Conservation (phyloP, 805 yeast genomes). For the Saccharomycopsis capsularis region DNA sequence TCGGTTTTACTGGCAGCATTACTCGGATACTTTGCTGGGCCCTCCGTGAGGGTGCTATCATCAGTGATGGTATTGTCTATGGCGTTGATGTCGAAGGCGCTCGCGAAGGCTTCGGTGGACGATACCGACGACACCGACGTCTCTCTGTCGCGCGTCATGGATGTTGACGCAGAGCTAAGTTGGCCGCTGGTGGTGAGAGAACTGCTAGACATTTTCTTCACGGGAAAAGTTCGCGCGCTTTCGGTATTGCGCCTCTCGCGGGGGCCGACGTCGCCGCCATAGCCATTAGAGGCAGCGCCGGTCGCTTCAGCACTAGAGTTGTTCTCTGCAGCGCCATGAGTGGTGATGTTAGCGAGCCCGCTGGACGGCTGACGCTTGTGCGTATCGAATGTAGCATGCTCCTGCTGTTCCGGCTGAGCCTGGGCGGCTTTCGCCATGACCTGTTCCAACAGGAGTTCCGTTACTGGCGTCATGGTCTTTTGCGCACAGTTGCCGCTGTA, state of each 20-base stretch:
- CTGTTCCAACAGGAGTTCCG: slow-evolving; percentile 41
- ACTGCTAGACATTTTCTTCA: slow-evolving; percentile 1
- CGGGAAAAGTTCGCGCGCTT: not conserved
- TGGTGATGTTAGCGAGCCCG: not conserved
- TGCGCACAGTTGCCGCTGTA: slow-evolving; percentile 40
- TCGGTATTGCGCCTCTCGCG: not conserved
- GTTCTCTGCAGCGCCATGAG: not conserved
- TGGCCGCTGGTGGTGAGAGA: slow-evolving; percentile 3
- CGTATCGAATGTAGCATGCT: not conserved
- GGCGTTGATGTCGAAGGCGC: too few species aligned
- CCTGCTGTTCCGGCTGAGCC: not conserved
- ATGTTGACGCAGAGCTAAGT: not conserved
- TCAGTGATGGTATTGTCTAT: not conserved
- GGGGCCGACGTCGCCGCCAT: too few species aligned
- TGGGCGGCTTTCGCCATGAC: slow-evolving; percentile 9
- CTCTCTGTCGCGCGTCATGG: slow-evolving; percentile 10
- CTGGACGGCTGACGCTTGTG: not conserved
- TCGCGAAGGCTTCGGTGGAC: slow-evolving; percentile 7
- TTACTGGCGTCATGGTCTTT: slow-evolving; percentile 73
- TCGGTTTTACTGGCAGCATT: not conserved
- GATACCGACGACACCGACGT: slow-evolving; percentile 12
- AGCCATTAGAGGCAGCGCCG: not conserved
- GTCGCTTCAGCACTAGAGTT: not conserved
- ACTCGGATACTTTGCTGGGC: not conserved
- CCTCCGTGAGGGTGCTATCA: not conserved